Conservation (phyloP, 2,329 filamentous ascomycete genomes). For the Fusarium sp. region DNA sequence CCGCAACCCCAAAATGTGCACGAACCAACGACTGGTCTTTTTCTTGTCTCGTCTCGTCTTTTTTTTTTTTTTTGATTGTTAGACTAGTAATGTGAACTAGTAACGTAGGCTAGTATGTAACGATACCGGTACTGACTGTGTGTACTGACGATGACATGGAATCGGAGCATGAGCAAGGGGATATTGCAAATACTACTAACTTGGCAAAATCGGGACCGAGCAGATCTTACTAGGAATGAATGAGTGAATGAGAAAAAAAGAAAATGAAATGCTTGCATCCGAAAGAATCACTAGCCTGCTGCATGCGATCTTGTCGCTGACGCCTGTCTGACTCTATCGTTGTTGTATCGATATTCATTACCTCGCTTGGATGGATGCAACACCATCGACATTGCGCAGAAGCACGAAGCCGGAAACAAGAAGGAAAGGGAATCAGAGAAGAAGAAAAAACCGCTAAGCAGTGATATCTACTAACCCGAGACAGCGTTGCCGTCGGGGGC, state of each 20-base stretch:
- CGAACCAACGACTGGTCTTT: background rate
- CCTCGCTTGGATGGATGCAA: constrained; percentile 5
- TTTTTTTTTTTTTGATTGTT: constrained; percentile 16
- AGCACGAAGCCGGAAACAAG: constrained; percentile 13
- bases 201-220: constrained; percentile 4
- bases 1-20: constrained; percentile 18
- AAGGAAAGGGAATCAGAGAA: constrained; percentile 3
- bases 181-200: background rate
- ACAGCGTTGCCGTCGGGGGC: constrained; percentile 46
- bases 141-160: background rate
- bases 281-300: constrained; percentile 2
- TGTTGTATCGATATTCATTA: background rate
- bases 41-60: too few relatives aligned
- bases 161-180: background rate
- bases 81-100: constrained; percentile 10
- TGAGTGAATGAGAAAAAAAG: background rate
- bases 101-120: constrained; percentile 14
- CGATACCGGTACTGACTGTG: too few relatives aligned
- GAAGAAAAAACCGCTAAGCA: constrained; percentile 17
- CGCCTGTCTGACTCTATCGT: constrained; percentile 29
- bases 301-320: constrained; percentile 28
- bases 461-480: constrained; percentile 44
- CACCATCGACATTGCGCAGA: background rate
- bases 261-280: constrained; percentile 6
- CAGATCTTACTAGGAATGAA: constrained; percentile 3